Evolutionary conservation across 768 basidiomycete species (phyloP).

Genomic region (Pholiota molesta): DNA sequence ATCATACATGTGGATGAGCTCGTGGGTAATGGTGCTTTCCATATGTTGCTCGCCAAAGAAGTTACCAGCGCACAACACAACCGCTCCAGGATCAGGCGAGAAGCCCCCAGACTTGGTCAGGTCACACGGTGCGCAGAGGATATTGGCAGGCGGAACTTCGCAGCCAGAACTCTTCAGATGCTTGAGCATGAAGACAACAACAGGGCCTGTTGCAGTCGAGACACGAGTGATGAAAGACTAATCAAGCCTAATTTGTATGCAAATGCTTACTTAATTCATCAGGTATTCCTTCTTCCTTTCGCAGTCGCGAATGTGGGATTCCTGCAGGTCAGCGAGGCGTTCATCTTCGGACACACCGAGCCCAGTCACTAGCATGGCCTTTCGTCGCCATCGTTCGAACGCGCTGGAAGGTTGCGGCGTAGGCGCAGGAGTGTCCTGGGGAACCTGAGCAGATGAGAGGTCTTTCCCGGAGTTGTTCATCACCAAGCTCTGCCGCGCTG

Average conservation of each 20-base stretch:
- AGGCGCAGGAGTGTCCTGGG: conserved; percentile 22
- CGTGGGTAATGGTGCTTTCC: conserved; percentile 93
- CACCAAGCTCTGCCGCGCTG: conserved; percentile 14
- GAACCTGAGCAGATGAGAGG: conserved; percentile 16
- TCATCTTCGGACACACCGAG: conserved; percentile 51
- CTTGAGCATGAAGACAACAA: conserved; percentile 89
- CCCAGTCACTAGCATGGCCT: conserved; percentile 49
- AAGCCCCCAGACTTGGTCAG: conserved; percentile 78
- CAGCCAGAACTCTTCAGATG: conserved; percentile 81
- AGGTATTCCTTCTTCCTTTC: conserved; percentile 73
- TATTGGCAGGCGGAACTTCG: conserved; percentile 67
- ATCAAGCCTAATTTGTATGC: not conserved
- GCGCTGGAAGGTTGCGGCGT: conserved; percentile 32
- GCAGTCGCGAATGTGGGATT: conserved; percentile 47
- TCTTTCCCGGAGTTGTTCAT: conserved; percentile 29
- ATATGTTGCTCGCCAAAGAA: conserved; percentile 83
- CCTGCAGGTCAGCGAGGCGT: conserved; percentile 40
- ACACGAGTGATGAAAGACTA: not conserved
- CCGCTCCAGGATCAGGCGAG: conserved; percentile 71
- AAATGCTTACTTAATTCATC: conserved; percentile 66
- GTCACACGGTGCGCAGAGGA: conserved; percentile 88
- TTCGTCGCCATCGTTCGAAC: conserved; percentile 53
- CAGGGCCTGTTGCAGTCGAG: conserved; percentile 61
- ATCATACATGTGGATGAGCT: conserved; percentile 95
- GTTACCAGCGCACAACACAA: conserved; percentile 85